Percentiles rank a stretch among this genome's conserved stretches.
Conservation (phyloP, 768 basidiomycete species). For the Pholiota molesta region DNA sequence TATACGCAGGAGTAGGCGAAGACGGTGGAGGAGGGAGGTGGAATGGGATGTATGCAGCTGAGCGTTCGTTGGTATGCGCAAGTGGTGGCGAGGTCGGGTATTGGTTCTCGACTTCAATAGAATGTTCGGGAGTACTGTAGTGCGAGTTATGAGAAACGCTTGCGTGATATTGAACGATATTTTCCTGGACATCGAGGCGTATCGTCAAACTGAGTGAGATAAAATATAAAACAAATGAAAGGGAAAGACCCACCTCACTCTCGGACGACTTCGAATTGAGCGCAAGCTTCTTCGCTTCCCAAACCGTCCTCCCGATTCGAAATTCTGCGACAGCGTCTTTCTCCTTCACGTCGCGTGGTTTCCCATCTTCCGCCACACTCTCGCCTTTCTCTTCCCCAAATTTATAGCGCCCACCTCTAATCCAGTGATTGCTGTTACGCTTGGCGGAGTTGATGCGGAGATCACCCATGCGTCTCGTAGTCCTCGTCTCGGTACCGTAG, state of each 20-base stretch:
- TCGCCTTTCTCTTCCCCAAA: neutral
- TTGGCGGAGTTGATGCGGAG: neutral
- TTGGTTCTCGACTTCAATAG: conserved; percentile 14
- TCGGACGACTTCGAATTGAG: neutral
- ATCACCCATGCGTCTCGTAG: neutral
- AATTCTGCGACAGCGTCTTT: neutral
- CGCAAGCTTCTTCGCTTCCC: neutral
- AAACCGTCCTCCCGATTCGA: neutral
- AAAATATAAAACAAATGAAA: neutral
- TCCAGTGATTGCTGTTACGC: neutral
- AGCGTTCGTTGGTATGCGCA: conserved; percentile 13
- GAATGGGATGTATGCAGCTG: conserved; percentile 18
- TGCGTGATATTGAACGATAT: conserved; percentile 1
- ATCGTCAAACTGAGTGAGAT: neutral
- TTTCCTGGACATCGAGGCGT: neutral
- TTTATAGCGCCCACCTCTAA: neutral
- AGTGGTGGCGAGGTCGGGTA: conserved; percentile 18
- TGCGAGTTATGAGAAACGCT: conserved; percentile 14
- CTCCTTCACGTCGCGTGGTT: neutral
- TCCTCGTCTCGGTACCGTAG: neutral
- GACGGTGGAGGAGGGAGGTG: conserved; percentile 23
- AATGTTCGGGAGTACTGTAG: conserved; percentile 3
- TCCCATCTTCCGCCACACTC: neutral
- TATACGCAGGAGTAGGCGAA: conserved; percentile 21
- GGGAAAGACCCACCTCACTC: neutral